Evolutionary conservation across 192 early-diverging fungal genomes (phyloP), one percentile per base, ranked within the genome.

Genomic region (Neocallimastix lanati): DNA sequence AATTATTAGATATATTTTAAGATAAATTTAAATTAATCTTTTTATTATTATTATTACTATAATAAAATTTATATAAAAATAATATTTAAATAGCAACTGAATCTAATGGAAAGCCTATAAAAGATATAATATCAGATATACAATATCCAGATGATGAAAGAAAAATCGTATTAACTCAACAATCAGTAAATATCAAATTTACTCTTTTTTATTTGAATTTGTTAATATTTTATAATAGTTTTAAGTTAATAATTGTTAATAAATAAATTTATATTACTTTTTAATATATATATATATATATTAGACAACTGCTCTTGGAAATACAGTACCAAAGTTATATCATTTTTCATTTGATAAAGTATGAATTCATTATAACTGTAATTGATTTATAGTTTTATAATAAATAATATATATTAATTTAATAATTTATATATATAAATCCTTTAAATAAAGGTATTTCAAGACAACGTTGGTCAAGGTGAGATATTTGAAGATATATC

Each of bases 401-500:
- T 33, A 6, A 11, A 3, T 33, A 6, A 33, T 11, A 33, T 33
- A 33, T 6, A 33, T 33, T 28, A 35, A 27, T 12, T 21, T 14
- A 18, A 30, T 29, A 4, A 16, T 3, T 4, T 80, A 78, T 58
- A 25, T 16, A 40, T 76, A 16, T 15, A 16, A n/a, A 28, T 80
- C 82, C 7, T 28, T 33, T 28, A 6, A 2, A 38, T 40, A 81
- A 83, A 88, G 33, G 92, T 98, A 12, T 99, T 97, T 82, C 85
- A 86, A 67, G 89, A 92, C 16, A 80, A 81, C 0, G 85, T 90
- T 0, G 84, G 84, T 13, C 97, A 99, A 84, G 82, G 87, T 29
- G 85, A 86, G n/a, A 91, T 97, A 13, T 99, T 96, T 89, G 90
- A 92, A 33, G 96, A 98, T 82, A 94, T 99, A n/a, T 92, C 94